These are phyloP conservation scores for Leucosporidium yakuticum DNA, from an alignment of 768 basidiomycete genomes.

Conservation along the genomic window DNA sequence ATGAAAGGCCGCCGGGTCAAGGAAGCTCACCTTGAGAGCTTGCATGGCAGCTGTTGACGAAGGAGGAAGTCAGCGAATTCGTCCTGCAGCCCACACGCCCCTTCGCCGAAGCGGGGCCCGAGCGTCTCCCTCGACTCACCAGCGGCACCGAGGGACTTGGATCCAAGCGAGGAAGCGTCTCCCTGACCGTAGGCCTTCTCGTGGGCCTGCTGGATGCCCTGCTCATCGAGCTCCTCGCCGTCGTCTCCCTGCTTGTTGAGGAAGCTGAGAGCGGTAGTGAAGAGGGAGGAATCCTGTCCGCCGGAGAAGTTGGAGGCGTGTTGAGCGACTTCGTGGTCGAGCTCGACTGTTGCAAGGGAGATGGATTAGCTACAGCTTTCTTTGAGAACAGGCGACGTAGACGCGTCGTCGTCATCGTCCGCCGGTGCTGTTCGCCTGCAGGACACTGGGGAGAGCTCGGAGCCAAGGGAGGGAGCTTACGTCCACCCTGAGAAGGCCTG, in stretches of 20 bases:
- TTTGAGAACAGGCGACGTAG: background rate
- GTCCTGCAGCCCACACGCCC: no score
- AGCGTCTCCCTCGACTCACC: no score
- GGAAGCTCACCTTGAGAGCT: constrained; percentile 16
- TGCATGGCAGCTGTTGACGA: constrained; percentile 22
- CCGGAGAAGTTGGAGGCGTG: constrained; percentile 10
- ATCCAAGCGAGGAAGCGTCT: constrained; percentile 8
- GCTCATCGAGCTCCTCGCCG: constrained; percentile 27
- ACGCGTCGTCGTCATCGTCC: no score
- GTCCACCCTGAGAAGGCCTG: background rate
- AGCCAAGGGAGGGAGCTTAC: background rate
- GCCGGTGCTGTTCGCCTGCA: no score
- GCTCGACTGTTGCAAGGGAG: background rate
- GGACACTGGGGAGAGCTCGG: no score
- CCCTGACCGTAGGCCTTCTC: constrained; percentile 17
- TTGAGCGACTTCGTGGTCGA: constrained; percentile 16
- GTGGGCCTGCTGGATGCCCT: constrained; percentile 22
- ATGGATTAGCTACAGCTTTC: background rate
- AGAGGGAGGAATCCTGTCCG: constrained; percentile 15
- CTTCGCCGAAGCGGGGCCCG: no score
- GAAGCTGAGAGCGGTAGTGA: constrained; percentile 15
- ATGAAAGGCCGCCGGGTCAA: no score
- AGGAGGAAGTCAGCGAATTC: background rate
- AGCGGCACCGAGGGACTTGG: background rate
- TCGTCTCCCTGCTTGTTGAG: constrained; percentile 4